Percentiles rank a stretch among this genome's conserved stretches.
phyloP scores from a whole-genome alignment of 768 basidiomycete genomes.

The Tephrocybe rancida region DNA sequence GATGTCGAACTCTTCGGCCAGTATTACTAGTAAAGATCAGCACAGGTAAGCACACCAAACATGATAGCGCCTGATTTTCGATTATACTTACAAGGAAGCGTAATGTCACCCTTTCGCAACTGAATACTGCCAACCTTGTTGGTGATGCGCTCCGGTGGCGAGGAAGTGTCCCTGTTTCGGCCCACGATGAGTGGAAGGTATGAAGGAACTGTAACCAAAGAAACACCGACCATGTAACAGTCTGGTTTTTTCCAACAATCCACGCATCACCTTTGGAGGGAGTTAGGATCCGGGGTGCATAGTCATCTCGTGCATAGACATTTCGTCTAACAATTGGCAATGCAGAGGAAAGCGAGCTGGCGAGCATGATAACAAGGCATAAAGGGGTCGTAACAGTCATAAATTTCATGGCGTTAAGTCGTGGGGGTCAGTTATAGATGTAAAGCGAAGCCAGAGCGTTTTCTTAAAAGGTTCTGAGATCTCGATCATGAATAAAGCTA shows the following conservation, averaged over 20 bases:
- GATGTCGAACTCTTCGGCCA: conserved; percentile 31
- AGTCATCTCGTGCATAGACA: conserved; percentile 39
- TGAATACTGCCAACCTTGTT: conserved; percentile 28
- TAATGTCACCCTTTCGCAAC: conserved; percentile 23
- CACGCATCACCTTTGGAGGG: conserved; percentile 33
- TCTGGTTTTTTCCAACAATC: conserved; percentile 32
- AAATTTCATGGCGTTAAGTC: conserved; percentile 1
- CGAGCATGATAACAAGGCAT: conserved; percentile 1
- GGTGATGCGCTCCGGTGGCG: conserved; percentile 31
- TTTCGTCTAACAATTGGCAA: conserved; percentile 24
- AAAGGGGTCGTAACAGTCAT: neutral
- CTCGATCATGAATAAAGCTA: too few species aligned
- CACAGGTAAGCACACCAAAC: neutral
- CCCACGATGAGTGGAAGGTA: neutral
- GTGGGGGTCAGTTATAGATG: neutral
- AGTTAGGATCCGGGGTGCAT: conserved; percentile 29
- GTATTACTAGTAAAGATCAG: conserved; percentile 15
- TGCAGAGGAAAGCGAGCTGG: conserved; percentile 1
- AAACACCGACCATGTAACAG: conserved; percentile 36
- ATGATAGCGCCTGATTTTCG: neutral
- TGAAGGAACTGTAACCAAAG: neutral
- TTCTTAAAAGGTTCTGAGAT: too few species aligned
- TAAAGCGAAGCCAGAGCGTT: too few species aligned
- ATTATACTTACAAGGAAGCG: conserved; percentile 23
- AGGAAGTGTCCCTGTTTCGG: conserved; percentile 29